A percentile compares a stretch with the other conserved stretches of the same genome.
Evolutionary conservation across 2,329 filamentous ascomycete species (phyloP).

Genomic region (Stachybotrys elegans): DNA sequence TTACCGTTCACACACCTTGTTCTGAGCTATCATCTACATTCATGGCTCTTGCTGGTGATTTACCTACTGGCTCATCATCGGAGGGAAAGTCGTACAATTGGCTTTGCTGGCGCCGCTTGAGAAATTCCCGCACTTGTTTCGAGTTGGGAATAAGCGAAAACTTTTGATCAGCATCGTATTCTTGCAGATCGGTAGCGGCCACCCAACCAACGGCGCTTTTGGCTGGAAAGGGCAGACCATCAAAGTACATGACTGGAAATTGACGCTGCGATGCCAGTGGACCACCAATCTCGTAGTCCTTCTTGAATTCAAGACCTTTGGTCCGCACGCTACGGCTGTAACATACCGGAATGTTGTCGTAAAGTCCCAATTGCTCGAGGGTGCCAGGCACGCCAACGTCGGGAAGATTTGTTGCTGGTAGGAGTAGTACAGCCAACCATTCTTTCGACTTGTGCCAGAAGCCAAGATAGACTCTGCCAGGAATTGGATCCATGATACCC

Average conservation of each 20-base stretch:
- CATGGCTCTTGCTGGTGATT: background rate
- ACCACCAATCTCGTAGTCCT: background rate
- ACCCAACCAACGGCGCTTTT: background rate
- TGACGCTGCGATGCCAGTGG: background rate
- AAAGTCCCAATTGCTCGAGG: background rate
- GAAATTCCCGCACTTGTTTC: conserved; percentile 7
- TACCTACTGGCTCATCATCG: background rate
- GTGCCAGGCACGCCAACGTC: background rate
- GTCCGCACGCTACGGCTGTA: background rate
- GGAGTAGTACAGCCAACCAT: background rate
- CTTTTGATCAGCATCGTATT: background rate
- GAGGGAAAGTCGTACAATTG: background rate
- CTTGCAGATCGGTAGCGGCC: background rate
- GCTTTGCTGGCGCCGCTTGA: background rate
- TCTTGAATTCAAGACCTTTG: background rate
- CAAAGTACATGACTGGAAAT: background rate
- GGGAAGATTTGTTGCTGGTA: background rate
- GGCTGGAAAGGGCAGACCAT: background rate
- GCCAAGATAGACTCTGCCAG: background rate
- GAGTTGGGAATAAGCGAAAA: conserved; percentile 6
- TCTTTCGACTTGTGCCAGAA: background rate
- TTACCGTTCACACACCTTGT: background rate
- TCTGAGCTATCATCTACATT: background rate
- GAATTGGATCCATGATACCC: background rate
- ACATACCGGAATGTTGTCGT: background rate